Conservation (phyloP, 1,284 basidiomycete species). For the Agaricales sp. region DNA sequence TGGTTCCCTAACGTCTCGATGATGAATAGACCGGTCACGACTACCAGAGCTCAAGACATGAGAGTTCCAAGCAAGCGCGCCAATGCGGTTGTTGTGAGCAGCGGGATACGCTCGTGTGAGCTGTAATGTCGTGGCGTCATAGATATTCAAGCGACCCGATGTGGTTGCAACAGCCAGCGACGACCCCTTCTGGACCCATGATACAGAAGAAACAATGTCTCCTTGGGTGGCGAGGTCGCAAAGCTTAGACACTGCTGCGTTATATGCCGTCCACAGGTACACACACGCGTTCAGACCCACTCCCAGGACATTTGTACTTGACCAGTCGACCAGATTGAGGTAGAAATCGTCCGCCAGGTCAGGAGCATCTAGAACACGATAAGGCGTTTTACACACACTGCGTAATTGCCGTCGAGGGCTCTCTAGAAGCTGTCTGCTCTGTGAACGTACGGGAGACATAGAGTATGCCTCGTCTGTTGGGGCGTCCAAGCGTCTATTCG, state of each 20-base stretch:
- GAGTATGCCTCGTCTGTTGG: constrained; percentile 83
- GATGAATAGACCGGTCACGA: constrained; percentile 83
- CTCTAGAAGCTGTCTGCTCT: constrained; percentile 77
- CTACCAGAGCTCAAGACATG: constrained; percentile 87
- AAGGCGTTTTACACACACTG: constrained; percentile 89
- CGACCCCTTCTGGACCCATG: constrained; percentile 91
- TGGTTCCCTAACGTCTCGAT: constrained; percentile 82
- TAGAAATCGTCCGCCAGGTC: constrained; percentile 98
- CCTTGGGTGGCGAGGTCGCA: constrained; percentile 62
- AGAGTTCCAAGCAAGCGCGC: constrained; percentile 90
- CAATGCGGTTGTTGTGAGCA: constrained; percentile 85
- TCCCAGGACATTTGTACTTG: constrained; percentile 86
- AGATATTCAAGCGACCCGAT: constrained; percentile 83
- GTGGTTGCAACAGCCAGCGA: constrained; percentile 91
- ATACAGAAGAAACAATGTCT: constrained; percentile 77
- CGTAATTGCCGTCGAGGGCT: constrained; percentile 77
- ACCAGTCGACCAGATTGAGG: constrained; percentile 97
- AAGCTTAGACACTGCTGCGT: constrained; percentile 84
- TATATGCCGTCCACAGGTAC: constrained; percentile 95
- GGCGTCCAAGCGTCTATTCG: constrained; percentile 56
- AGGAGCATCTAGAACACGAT: constrained; percentile 95
- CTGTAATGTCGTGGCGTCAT: constrained; percentile 80
- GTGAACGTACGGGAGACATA: constrained; percentile 81
- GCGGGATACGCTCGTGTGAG: constrained; percentile 79
- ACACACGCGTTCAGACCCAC: constrained; percentile 91